Conservation (phyloP, 177 flowering plant genomes). For the Telopea speciosissima region DNA sequence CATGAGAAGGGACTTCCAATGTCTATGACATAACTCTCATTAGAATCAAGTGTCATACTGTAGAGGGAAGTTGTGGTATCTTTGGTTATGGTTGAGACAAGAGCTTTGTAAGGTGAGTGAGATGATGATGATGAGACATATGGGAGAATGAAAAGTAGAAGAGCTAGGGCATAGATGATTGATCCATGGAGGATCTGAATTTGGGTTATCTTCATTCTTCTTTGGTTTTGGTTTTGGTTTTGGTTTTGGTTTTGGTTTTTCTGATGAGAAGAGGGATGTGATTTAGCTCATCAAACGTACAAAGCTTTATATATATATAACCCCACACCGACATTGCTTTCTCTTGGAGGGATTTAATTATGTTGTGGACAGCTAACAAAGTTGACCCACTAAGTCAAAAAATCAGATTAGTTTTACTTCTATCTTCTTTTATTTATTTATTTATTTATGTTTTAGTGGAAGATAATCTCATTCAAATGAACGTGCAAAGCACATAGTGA, state of each 20-base stretch:
- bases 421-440: no score
- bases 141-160: slow-evolving; percentile 10
- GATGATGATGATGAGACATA: neutral
- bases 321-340: no score
- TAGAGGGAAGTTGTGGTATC: slow-evolving; percentile 17
- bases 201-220: slow-evolving; percentile 6
- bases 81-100: slow-evolving; percentile 21
- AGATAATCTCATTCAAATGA: no score
- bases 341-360: no score
- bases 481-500: no score
- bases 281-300: no score
- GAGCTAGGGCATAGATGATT: slow-evolving; percentile 8
- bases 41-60: neutral
- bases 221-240: neutral
- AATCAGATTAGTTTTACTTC: no score
- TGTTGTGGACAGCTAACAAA: no score
- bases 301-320: no score
- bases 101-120: slow-evolving; percentile 5
- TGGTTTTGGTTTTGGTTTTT: neutral
- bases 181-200: neutral
- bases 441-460: no score
- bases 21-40: neutral
- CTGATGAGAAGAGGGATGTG: no score
- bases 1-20: neutral
- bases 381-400: no score